Evolutionary conservation across 2,329 filamentous ascomycete species (phyloP).

Genomic region (Aspergillus neotritici): DNA sequence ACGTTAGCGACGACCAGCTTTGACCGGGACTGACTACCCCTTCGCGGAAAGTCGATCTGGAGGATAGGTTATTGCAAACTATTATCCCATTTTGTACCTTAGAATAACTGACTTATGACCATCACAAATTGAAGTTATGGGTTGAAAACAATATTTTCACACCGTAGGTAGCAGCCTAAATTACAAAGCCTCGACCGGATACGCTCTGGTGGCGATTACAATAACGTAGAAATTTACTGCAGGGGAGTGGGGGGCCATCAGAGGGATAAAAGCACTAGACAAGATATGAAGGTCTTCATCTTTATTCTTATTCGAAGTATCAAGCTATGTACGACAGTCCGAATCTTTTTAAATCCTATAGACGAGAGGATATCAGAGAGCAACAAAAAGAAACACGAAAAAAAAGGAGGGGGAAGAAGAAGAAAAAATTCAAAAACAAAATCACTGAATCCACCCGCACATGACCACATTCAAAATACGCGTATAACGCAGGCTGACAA

Average conservation of each 20-base stretch:
- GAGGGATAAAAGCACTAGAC: too few species aligned
- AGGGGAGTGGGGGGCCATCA: too few species aligned
- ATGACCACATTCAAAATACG: background rate
- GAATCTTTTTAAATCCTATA: too few species aligned
- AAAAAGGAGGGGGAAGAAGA: background rate
- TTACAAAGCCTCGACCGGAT: too few species aligned
- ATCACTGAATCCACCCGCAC: background rate
- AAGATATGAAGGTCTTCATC: background rate
- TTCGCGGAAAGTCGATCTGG: constrained; percentile 5
- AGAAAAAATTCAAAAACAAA: background rate
- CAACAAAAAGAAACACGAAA: background rate
- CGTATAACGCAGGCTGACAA: background rate
- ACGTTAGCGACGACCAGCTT: constrained; percentile 6
- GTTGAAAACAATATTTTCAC: too few species aligned
- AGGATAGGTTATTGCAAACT: constrained; percentile 6
- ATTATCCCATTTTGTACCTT: background rate
- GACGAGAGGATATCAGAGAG: background rate
- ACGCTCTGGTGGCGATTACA: too few species aligned
- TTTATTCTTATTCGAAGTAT: background rate
- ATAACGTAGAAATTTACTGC: too few species aligned
- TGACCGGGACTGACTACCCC: constrained; percentile 5
- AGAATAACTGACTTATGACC: too few species aligned
- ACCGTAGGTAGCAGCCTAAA: too few species aligned
- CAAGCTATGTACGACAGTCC: background rate
- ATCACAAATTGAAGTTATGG: too few species aligned